Conservation (phyloP, 495 filamentous ascomycete genomes). For the Hypoxylon trugodes region DNA sequence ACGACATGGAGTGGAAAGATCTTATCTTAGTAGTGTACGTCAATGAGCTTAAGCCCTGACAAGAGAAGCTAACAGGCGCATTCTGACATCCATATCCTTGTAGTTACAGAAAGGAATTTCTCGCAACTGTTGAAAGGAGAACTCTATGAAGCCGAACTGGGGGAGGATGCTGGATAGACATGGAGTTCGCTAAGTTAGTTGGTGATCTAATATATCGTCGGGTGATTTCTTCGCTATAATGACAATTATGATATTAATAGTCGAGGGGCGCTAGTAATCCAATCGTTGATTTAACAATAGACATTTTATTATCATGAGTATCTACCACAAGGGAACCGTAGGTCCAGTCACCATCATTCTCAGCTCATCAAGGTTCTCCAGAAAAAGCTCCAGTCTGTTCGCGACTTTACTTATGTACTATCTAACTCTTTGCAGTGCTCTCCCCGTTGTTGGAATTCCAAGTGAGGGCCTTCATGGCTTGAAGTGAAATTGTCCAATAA, state of each 20-base stretch:
- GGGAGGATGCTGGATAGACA: no score
- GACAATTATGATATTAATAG: not conserved
- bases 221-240: no score
- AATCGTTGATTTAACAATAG: not conserved
- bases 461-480: not conserved
- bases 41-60: no score
- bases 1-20: slow-evolving; percentile 8
- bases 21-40: slow-evolving; percentile 1
- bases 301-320: not conserved
- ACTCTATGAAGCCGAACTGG: no score
- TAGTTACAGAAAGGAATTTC: no score
- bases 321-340: not conserved
- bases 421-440: not conserved
- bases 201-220: no score
- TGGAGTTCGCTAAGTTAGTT: no score
- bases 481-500: not conserved
- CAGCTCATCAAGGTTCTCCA: not conserved
- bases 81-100: no score
- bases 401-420: not conserved
- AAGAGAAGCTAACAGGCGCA: no score
- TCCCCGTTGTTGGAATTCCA: not conserved
- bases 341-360: not conserved
- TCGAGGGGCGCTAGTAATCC: not conserved
- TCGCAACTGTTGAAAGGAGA: no score
- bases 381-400: not conserved